phyloP scores from a whole-genome alignment of 805 yeast genomes.

The Candida endomychidarum region DNA sequence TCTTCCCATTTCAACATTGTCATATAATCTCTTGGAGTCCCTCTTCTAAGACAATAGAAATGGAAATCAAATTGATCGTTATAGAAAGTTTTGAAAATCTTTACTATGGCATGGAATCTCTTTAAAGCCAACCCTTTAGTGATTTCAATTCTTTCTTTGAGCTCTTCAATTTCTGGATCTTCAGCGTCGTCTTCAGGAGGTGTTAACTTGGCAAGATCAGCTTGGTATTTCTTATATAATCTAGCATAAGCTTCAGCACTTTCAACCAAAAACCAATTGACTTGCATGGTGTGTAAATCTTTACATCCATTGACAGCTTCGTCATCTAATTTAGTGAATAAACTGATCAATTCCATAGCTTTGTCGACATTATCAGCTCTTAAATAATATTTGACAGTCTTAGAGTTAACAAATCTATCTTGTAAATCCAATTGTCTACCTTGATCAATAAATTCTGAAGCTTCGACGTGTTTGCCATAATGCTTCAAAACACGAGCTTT shows the following conservation, averaged over 20 bases:
- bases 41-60: conserved; percentile 84
- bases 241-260: conserved; percentile 81
- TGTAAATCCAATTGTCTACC: conserved; percentile 80
- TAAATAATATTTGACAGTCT: conserved; percentile 77
- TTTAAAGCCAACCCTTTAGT: conserved; percentile 75
- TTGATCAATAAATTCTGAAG: conserved; percentile 62
- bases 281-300: conserved; percentile 87
- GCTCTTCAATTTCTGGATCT: conserved; percentile 20
- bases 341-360: conserved; percentile 70
- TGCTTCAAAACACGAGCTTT: conserved; percentile 83
- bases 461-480: conserved; percentile 57
- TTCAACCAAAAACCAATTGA: conserved; percentile 83
- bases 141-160: conserved; percentile 45
- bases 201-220: conserved; percentile 17
- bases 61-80: conserved; percentile 95
- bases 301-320: conserved; percentile 78
- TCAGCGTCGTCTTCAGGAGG: conserved; percentile 31
- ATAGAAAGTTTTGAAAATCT: conserved; percentile 66
- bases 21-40: conserved; percentile 82
- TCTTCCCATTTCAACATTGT: conserved; percentile 85
- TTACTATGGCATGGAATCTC: conserved; percentile 65
- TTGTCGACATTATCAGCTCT: conserved; percentile 73
- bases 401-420: conserved; percentile 89
- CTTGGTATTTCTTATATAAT: conserved; percentile 37
- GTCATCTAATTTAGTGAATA: conserved; percentile 80